Evolutionary conservation across 1,139 yeast genomes (phyloP), one percentile per base, ranked within the genome.

Genomic region (Blastobotrys apis): DNA sequence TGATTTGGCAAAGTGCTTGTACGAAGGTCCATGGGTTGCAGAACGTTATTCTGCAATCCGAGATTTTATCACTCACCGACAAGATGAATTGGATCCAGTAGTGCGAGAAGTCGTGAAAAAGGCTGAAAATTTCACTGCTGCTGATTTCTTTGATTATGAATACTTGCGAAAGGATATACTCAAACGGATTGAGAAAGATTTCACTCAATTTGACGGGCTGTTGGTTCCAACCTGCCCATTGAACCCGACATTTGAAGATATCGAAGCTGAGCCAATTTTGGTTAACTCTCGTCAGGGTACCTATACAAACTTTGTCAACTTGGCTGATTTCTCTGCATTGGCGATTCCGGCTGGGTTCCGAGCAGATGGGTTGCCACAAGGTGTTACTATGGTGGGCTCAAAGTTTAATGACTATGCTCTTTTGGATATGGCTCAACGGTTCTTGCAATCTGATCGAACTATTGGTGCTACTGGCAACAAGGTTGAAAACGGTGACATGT

Each of bases 1-100:
- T 51, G 84, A 83, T 38, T 73, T 92, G 50, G 98, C 97, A n/a
- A 77, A 77, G 54, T 83, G 92, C 60, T 74, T 92, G 36, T 92
- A 92, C 64, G 97, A 90, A 58, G 98, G 98, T 46, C 86, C 97
- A n/a, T 92, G 98, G 98, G 97, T 92, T 9, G 85, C 94, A 22
- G 98, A 92, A 69, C 78, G 98, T 55, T 88, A 80, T 67, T 78
- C 87, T 51, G 96, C 96, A 16, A 77, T 80, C 33, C 77, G 78
- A 55, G 85, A 82, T 33, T 85, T 88, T 59, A 72, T 85, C 47
- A 75, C 72, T n/a, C 69, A 85, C 16, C 75, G 80, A 55, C 86
- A 92, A 27, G 75, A 69, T 37, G 71, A 74, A 33, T 71, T 90
- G 58, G 96, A 92, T 64, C 94, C 95, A 37, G 84, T 87, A 6